A percentile compares a stretch with the other conserved stretches of the same genome.
These are phyloP conservation scores for Ceriops decandra DNA, from an alignment of 345 rosid species.

Conservation along the genomic window DNA sequence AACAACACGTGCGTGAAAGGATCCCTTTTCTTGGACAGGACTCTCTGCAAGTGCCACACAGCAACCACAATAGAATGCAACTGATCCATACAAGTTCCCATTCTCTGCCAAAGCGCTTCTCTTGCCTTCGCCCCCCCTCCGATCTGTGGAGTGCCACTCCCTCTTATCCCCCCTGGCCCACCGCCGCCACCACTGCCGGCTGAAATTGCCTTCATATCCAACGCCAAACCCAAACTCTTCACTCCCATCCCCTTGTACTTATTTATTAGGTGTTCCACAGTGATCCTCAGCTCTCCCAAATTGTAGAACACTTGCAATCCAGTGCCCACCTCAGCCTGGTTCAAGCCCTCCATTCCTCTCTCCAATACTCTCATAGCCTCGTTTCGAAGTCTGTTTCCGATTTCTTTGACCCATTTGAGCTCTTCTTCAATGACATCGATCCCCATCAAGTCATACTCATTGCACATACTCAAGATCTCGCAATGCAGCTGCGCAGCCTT, in stretches of 20 bases:
- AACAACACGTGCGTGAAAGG: slow-evolving; percentile 91
- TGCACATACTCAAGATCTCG: slow-evolving; percentile 73
- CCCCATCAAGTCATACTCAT: slow-evolving; percentile 69
- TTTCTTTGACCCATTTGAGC: slow-evolving; percentile 53
- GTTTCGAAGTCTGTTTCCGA: slow-evolving; percentile 59
- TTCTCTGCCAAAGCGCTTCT: slow-evolving; percentile 91
- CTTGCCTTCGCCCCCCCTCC: slow-evolving; percentile 86
- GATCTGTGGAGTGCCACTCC: slow-evolving; percentile 87
- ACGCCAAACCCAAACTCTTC: slow-evolving; percentile 65
- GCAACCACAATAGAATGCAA: slow-evolving; percentile 73
- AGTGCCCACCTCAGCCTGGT: slow-evolving; percentile 96
- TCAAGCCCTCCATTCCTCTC: slow-evolving; percentile 94
- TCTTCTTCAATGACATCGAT: slow-evolving; percentile 77
- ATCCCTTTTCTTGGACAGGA: slow-evolving; percentile 91
- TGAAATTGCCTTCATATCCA: slow-evolving; percentile 94
- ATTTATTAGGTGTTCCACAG: slow-evolving; percentile 75
- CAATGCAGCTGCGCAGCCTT: slow-evolving; percentile 90
- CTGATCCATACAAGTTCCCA: slow-evolving; percentile 82
- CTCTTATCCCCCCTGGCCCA: slow-evolving; percentile 94
- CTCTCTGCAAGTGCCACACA: slow-evolving; percentile 98
- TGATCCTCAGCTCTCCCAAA: slow-evolving; percentile 70
- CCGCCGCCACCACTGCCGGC: slow-evolving; percentile 47
- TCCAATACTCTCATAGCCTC: slow-evolving; percentile 85
- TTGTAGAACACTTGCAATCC: slow-evolving; percentile 97
- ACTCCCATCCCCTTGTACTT: slow-evolving; percentile 76